phyloP scores from a whole-genome alignment of 75 land plant genomes.

The Azolla pinnata region DNA sequence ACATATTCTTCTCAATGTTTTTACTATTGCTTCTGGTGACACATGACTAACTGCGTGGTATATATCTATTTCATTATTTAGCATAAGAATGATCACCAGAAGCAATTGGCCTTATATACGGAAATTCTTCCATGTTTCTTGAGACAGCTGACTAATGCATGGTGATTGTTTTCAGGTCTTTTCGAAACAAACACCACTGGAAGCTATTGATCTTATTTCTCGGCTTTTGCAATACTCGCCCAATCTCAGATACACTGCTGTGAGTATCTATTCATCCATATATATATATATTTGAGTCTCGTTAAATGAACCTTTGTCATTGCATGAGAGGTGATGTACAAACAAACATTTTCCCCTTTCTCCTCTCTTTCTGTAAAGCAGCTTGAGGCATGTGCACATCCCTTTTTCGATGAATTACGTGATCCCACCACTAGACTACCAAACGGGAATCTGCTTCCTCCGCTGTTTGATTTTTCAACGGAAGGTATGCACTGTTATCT shows the following conservation, averaged over 20 bases:
- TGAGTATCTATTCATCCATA: constrained; percentile 36
- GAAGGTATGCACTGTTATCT: constrained; percentile 33
- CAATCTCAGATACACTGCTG: constrained; percentile 78
- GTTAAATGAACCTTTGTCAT: too few species aligned
- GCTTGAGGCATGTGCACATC: constrained; percentile 74
- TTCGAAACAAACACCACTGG: constrained; percentile 68
- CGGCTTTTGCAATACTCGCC: constrained; percentile 82
- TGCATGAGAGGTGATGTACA: too few species aligned
- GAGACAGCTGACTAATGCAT: too few species aligned
- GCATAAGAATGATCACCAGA: constrained; percentile 70
- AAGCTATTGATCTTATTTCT: constrained; percentile 74
- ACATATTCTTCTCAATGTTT: neutral
- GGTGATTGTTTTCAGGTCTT: too few species aligned
- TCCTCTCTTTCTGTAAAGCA: too few species aligned
- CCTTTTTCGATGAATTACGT: constrained; percentile 35
- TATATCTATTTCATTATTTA: too few species aligned
- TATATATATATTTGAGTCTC: too few species aligned
- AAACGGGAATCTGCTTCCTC: constrained; percentile 68
- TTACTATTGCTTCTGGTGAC: neutral
- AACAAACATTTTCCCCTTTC: too few species aligned
- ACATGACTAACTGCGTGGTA: too few species aligned
- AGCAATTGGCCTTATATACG: constrained; percentile 68
- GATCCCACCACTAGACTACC: constrained; percentile 38
- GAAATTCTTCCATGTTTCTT: too few species aligned
- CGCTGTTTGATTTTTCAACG: constrained; percentile 70